Conservation (phyloP, 768 basidiomycete species). For the Asterophora parasitica region DNA sequence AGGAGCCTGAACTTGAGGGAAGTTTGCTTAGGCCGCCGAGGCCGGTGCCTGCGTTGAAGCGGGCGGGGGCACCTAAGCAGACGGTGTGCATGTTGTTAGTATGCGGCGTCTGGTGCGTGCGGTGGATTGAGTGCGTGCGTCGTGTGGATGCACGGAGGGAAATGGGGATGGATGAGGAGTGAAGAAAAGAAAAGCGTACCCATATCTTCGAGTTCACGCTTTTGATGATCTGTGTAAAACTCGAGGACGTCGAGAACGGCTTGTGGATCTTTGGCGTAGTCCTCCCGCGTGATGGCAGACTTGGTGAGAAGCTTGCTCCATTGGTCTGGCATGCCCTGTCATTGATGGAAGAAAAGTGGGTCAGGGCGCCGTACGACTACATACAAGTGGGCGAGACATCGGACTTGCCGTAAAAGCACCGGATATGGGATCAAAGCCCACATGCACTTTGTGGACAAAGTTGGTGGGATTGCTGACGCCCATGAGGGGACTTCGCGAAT, state of each 20-base stretch:
- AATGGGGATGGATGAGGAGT: constrained; percentile 18
- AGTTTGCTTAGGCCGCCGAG: constrained; percentile 68
- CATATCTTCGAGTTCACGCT: constrained; percentile 77
- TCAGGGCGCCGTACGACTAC: background rate
- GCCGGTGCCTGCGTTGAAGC: constrained; percentile 91
- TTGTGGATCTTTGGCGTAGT: constrained; percentile 95
- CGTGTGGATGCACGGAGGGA: no score
- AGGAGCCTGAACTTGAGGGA: constrained; percentile 23
- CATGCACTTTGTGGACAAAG: constrained; percentile 98
- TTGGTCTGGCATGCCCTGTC: constrained; percentile 91
- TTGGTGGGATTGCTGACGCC: constrained; percentile 94
- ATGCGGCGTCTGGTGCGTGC: background rate
- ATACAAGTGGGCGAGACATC: background rate
- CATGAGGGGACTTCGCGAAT: constrained; percentile 86
- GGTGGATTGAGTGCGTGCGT: no score
- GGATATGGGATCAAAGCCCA: constrained; percentile 90
- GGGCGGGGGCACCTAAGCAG: constrained; percentile 51
- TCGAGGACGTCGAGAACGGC: constrained; percentile 97
- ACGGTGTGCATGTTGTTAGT: constrained; percentile 12
- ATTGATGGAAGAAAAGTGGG: constrained; percentile 4
- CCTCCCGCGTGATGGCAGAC: constrained; percentile 95
- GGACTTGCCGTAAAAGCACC: constrained; percentile 87
- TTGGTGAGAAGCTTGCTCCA: constrained; percentile 97
- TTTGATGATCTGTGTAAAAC: constrained; percentile 97
- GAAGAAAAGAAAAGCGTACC: constrained; percentile 22